Percentiles rank a stretch among this genome's conserved stretches.
These are phyloP conservation scores for Saccharomyces hybrid DNA, from an alignment of 1,139 yeast species.

Conservation along the genomic window DNA sequence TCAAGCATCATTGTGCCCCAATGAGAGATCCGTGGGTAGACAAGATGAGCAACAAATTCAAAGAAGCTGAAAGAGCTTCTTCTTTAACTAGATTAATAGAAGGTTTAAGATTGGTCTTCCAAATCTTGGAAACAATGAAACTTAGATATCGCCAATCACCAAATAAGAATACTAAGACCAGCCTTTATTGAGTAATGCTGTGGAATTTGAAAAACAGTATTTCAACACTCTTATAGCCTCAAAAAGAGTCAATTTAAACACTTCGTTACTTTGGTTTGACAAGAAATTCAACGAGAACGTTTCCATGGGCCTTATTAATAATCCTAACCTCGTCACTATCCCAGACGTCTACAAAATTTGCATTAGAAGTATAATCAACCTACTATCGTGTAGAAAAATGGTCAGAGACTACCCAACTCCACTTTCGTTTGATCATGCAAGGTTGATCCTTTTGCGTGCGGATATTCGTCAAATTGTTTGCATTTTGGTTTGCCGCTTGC, in stretches of 20 bases:
- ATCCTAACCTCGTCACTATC: constrained; percentile 13
- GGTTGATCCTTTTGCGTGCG: constrained; percentile 70
- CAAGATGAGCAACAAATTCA: constrained; percentile 68
- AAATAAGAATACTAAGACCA: constrained; percentile 77
- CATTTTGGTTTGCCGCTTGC: constrained; percentile 61
- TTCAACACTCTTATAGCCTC: constrained; percentile 63
- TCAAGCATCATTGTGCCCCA: constrained; percentile 63
- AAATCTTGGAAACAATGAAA: constrained; percentile 91
- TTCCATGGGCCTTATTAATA: constrained; percentile 13
- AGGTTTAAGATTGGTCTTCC: constrained; percentile 72
- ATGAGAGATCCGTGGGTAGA: constrained; percentile 90
- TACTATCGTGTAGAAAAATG: constrained; percentile 73
- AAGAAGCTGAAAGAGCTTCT: constrained; percentile 48
- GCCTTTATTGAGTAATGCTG: constrained; percentile 80
- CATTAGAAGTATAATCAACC: constrained; percentile 38
- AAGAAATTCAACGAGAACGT: constrained; percentile 32
- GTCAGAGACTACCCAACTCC: constrained; percentile 78
- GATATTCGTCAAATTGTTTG: constrained; percentile 82
- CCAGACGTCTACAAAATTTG: constrained; percentile 27
- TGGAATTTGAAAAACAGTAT: constrained; percentile 86
- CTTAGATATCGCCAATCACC: constrained; percentile 93
- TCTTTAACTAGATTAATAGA: constrained; percentile 57
- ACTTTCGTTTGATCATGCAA: constrained; percentile 78
- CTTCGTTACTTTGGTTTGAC: constrained; percentile 67
- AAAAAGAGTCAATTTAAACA: constrained; percentile 57